Conservation (phyloP, 352 stramenopile genomes). For the Phytophthora aleatoria region DNA sequence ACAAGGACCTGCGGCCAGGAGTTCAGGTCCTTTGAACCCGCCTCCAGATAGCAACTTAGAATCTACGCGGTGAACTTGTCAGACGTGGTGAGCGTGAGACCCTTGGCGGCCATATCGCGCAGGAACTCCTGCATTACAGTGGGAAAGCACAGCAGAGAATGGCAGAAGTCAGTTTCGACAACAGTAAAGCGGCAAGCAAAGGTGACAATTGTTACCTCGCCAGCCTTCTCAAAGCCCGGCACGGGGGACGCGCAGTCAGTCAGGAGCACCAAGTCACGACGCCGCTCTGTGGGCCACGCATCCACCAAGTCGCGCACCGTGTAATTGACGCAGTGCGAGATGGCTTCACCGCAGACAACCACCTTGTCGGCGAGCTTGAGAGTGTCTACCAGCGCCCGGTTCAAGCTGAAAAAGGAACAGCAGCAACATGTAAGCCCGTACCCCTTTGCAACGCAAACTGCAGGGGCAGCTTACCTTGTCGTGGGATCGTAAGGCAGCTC, state of each 20-base stretch:
- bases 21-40: not conserved
- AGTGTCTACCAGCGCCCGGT: constrained; percentile 83
- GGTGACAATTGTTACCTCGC: constrained; percentile 43
- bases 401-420: constrained; percentile 54
- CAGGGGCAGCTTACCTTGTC: constrained; percentile 47
- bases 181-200: constrained; percentile 17
- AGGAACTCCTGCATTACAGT: constrained; percentile 51
- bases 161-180: constrained; percentile 7
- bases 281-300: constrained; percentile 78
- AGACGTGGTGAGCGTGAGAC: constrained; percentile 66
- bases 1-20: not conserved
- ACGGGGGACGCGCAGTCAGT: constrained; percentile 79
- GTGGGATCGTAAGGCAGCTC: constrained; percentile 72
- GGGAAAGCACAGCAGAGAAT: not conserved
- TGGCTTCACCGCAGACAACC: constrained; percentile 93
- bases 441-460: constrained; percentile 1
- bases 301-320: constrained; percentile 92
- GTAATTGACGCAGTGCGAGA: constrained; percentile 98
- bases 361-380: constrained; percentile 89
- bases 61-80: constrained; percentile 42
- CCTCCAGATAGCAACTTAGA: not conserved
- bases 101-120: constrained; percentile 61
- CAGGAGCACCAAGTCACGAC: constrained; percentile 73
- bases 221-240: constrained; percentile 68
- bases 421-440: constrained; percentile 6